These are phyloP conservation scores for Rhododendron ferrugineum DNA, from an alignment of 148 eudicot genomes.

Conservation along the genomic window DNA sequence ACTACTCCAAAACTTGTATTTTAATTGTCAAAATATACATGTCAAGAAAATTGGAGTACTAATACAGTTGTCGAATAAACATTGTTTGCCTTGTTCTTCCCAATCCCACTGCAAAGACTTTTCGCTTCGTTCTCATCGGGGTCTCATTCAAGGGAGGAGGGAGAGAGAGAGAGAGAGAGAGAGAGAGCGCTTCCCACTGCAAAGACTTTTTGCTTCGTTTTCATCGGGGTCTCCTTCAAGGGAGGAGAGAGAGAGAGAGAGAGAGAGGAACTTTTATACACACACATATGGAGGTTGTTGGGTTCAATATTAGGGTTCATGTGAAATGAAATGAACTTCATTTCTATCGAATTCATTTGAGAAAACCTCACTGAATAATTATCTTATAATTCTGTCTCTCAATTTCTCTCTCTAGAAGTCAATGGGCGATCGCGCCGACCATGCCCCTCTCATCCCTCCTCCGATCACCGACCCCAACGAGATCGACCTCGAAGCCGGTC, in stretches of 20 bases:
- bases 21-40: too few species aligned
- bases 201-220: background rate
- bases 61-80: background rate
- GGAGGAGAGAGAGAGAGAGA: background rate
- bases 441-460: slow-evolving; percentile 54
- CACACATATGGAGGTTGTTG: background rate
- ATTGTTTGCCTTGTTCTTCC: background rate
- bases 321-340: background rate
- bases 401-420: slow-evolving; percentile 10
- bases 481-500: slow-evolving; percentile 89
- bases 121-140: too few species aligned
- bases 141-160: too few species aligned
- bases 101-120: background rate
- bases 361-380: background rate
- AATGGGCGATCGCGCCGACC: slow-evolving; percentile 59
- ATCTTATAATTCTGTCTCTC: background rate
- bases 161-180: too few species aligned
- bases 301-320: background rate
- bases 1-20: too few species aligned
- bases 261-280: background rate
- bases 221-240: background rate
- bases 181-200: background rate
- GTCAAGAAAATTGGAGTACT: too few species aligned
- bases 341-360: background rate
- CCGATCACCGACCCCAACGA: slow-evolving; percentile 30